These are phyloP conservation scores for Phragmites australis DNA, from an alignment of 176 grass and related monocot genomes.

Conservation along the genomic window DNA sequence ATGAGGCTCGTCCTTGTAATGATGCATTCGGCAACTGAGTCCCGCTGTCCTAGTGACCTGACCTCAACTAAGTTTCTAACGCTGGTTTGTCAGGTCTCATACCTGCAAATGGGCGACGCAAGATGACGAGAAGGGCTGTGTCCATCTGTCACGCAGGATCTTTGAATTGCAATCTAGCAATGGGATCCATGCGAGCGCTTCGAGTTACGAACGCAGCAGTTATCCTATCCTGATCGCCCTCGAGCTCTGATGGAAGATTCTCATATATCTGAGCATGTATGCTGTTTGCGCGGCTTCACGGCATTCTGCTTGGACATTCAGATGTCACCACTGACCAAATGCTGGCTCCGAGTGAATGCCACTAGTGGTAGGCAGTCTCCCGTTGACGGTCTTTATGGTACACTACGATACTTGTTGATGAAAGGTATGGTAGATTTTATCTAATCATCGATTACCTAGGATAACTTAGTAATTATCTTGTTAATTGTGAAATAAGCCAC, in stretches of 20 bases:
- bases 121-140: not conserved
- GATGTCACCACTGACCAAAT: slow-evolving; percentile 6
- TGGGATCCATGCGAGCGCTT: not conserved
- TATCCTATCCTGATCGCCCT: not conserved
- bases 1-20: too few species aligned
- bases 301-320: not conserved
- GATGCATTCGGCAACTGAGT: not conserved
- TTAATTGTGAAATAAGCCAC: too few species aligned
- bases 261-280: not conserved
- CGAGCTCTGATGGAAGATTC: not conserved
- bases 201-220: not conserved
- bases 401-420: too few species aligned
- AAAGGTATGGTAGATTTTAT: too few species aligned
- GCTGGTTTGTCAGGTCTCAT: not conserved
- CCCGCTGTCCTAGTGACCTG: not conserved
- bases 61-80: not conserved
- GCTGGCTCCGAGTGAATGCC: not conserved
- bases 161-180: not conserved
- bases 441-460: too few species aligned
- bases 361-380: not conserved
- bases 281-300: not conserved
- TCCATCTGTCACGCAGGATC: not conserved
- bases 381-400: too few species aligned
- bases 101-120: not conserved
- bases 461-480: too few species aligned